Base-by-base conservation (phyloP, 306 rosid species). In the Begonia fuchsioides region DNA sequence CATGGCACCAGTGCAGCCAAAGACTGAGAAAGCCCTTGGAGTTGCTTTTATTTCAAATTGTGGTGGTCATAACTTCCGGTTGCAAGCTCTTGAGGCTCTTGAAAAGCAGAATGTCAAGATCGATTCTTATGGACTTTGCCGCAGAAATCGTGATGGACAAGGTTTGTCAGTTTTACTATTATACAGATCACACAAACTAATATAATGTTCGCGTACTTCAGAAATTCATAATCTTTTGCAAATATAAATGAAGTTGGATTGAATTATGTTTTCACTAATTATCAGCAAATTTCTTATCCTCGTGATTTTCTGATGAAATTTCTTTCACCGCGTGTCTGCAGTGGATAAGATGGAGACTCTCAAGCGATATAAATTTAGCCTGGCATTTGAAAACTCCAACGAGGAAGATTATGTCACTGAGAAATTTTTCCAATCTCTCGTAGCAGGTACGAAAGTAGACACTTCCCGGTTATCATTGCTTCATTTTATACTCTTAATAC, bases 341-440 rank as follows among this genome's bases (percentile, higher is more conserved):
- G 98, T 92, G 71, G 57, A 85, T 72, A 92, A 85, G 68, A 77
- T 85, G 64, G 70, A 79, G 68, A 19, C 98, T 67, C 72, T 90
- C 69, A 85, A 71, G 64, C 96, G 49, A 76, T 82, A 90, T 71
- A 90, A 71, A 56, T 90, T 90, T 66, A 90, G 98, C 76, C 70
- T 90, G 69, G 94, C 98, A 15, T 90, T 90, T 75, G 98, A 90
- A 65, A 90, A 90, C 73, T 90, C 98, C 52, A 85, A 81, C 20
- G 96, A 85, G 82, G 98, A 90, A 76, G 98, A 90, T 79, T 90
- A 90, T 63, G 98, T 90, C n/a, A 90, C 98, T 11, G 98, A 90
- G 60, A 90, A 90, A 54, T 90, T 62, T 78, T 90, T 90, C 71
- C 98, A 90, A 54, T 90, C 98, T 59, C 95, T 90, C 54, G 94